A percentile compares a stretch with the other conserved stretches of the same genome.
phyloP scores from a whole-genome alignment of 2,329 filamentous ascomycete species.

The Zasmidium citrigriseum region DNA sequence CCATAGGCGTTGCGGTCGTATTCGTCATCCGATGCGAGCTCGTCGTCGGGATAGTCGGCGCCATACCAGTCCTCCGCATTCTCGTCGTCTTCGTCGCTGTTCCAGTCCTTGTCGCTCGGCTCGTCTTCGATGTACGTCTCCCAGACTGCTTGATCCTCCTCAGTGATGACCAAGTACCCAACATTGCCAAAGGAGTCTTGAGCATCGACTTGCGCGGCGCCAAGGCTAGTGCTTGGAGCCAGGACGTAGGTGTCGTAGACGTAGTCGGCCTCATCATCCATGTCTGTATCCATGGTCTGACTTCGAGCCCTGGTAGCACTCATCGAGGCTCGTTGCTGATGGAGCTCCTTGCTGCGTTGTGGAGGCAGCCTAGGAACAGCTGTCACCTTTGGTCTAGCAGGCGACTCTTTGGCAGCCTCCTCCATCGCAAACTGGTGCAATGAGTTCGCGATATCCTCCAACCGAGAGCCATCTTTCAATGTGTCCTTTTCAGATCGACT shows the following conservation, averaged over 20 bases:
- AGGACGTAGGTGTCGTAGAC: slow-evolving; percentile 65
- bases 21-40: slow-evolving; percentile 72
- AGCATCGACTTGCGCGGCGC: slow-evolving; percentile 29
- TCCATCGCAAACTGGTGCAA: slow-evolving; percentile 32
- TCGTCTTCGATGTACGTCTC: slow-evolving; percentile 57
- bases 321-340: slow-evolving; percentile 21
- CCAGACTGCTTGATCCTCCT: slow-evolving; percentile 58
- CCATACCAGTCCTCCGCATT: slow-evolving; percentile 78
- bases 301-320: slow-evolving; percentile 1
- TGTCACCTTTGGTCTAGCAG: slow-evolving; percentile 23
- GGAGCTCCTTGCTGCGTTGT: slow-evolving; percentile 28
- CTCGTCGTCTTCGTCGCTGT: slow-evolving; percentile 64
- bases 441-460: slow-evolving; percentile 27
- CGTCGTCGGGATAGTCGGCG: slow-evolving; percentile 79
- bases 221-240: slow-evolving; percentile 32
- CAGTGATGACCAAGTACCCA: slow-evolving; percentile 52
- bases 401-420: slow-evolving; percentile 21
- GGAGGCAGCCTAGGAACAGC: slow-evolving; percentile 30
- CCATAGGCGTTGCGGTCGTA: slow-evolving; percentile 50
- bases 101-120: slow-evolving; percentile 52
- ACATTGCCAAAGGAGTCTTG: slow-evolving; percentile 34
- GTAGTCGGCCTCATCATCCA: slow-evolving; percentile 55
- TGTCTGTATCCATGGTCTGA: slow-evolving; percentile 38
- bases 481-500: neutral
- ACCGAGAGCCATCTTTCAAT: neutral